Percentiles rank a stretch among this genome's conserved stretches.
Conservation (phyloP, 139 green algal genomes). For the Mychonastes homosphaera region DNA sequence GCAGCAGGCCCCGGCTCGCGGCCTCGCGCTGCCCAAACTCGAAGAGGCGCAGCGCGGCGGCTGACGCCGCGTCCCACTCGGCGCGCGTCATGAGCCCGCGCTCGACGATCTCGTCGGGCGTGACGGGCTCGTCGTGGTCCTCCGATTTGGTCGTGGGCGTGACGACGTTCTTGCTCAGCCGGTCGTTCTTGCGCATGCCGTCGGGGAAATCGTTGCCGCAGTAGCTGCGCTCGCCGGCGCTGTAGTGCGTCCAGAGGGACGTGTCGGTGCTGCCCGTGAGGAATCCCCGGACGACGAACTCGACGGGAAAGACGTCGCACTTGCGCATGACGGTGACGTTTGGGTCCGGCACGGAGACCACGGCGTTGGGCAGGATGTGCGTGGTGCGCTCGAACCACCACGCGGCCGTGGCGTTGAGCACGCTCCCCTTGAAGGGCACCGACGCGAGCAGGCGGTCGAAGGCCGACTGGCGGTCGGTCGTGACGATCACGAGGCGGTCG, state of each 20-base stretch:
- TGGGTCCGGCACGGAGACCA: conserved; percentile 74
- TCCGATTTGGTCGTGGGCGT: conserved; percentile 94
- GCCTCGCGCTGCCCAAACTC: conserved; percentile 77
- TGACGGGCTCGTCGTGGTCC: conserved; percentile 86
- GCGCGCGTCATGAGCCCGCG: conserved; percentile 72
- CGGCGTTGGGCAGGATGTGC: conserved; percentile 80
- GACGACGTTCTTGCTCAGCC: conserved; percentile 72
- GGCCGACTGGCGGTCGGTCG: conserved; percentile 88
- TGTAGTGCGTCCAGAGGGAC: conserved; percentile 97
- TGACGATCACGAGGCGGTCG: conserved; percentile 86
- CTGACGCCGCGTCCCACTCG: conserved; percentile 64
- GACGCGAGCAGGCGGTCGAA: conserved; percentile 91
- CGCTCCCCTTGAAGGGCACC: conserved; percentile 92
- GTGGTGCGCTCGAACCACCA: conserved; percentile 93
- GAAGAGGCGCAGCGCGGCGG: conserved; percentile 79
- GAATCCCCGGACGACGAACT: conserved; percentile 94
- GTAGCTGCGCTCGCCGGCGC: conserved; percentile 70
- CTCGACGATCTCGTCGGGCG: conserved; percentile 51
- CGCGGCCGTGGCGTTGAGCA: conserved; percentile 88
- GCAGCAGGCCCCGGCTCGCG: conserved; percentile 72
- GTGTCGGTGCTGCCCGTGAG: conserved; percentile 94
- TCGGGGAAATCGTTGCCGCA: conserved; percentile 93
- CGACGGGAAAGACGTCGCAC: conserved; percentile 91
- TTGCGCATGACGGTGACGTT: conserved; percentile 91
- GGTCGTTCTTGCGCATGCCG: conserved; percentile 89